Base-by-base conservation (phyloP, 805 yeast genomes). In the Ogataea chonburiensis region DNA sequence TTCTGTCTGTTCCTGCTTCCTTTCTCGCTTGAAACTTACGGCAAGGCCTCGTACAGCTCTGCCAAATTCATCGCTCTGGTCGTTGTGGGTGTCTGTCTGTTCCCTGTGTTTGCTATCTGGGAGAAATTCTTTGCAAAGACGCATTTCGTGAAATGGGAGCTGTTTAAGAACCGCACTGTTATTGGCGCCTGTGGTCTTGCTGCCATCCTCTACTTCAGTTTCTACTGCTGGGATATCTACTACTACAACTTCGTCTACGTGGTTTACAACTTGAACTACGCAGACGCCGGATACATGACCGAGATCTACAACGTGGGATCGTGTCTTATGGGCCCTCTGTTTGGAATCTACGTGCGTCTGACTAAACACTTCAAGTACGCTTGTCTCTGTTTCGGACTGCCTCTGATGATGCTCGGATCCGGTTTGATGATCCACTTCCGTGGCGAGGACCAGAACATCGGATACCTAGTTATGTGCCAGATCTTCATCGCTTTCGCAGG, bases 21-120 rank as follows among this genome's bases (percentile, higher is more conserved):
- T 21, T 58, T 67, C 50, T 55, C 59, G 17, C 37, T 66, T n/a
- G 56, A 59, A 10, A 52, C 57, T 16, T 55, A 55, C 35, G 56
- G 47, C 15, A 40, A 48, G 17, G 53, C 56, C 25, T 58, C 57
- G 4, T 68, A 66, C 61, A 46, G 42, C 10, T 62, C 63, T 40
- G 68, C 69, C 14, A 58, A 63, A 32, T 53, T 70, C 51, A 69
- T 70, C 42, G 73, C 66, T 19, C 66, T 68, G 73, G 45, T 67
- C 16, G 58, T 64, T 27, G 56, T 66, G 42, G 73, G 74, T 41
- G 59, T 61, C 25, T 39, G 59, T 3, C 38, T 67, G 5, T 48
- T 68, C 37, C 55, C 66, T 16, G 40, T 43, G 6, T 67, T 60
- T 39, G 53, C 52, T 5, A 25, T 64, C 16, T 67, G 62, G 51